A percentile compares a stretch with the other conserved stretches of the same genome.
These are phyloP conservation scores for Teunomyces stri DNA, from an alignment of 805 yeast species.

Conservation along the genomic window DNA sequence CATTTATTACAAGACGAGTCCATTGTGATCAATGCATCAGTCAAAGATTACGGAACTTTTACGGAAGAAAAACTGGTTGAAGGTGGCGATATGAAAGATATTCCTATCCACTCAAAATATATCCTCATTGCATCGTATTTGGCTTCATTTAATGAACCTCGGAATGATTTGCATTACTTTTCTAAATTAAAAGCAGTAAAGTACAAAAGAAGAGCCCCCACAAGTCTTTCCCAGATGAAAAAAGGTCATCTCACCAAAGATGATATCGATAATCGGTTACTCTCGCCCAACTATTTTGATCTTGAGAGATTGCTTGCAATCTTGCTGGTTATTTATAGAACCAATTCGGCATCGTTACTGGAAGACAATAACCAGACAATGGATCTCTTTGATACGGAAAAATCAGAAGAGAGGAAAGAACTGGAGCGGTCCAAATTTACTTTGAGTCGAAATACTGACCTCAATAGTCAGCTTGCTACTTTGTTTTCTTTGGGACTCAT, in stretches of 20 bases:
- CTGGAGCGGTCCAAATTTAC: conserved; percentile 35
- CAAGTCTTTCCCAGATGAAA: conserved; percentile 12
- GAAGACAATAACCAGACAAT: conserved; percentile 17
- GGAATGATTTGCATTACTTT: conserved; percentile 66
- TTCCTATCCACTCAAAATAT: conserved; percentile 63
- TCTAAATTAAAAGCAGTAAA: conserved; percentile 50
- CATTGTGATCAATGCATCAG: conserved; percentile 28
- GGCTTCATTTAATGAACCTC: conserved; percentile 74
- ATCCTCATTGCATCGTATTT: conserved; percentile 78
- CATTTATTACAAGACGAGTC: conserved; percentile 28
- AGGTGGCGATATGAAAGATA: conserved; percentile 34
- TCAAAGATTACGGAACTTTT: conserved; percentile 24
- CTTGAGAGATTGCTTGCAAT: conserved; percentile 81
- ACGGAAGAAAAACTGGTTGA: conserved; percentile 20
- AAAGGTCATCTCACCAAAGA: conserved; percentile 29
- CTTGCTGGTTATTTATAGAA: conserved; percentile 62
- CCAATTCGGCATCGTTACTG: conserved; percentile 30
- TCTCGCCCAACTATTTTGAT: conserved; percentile 73
- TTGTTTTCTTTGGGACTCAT: conserved; percentile 53
- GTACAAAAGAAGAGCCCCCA: conserved; percentile 37
- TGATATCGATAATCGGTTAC: conserved; percentile 56
- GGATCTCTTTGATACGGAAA: conserved; percentile 28
- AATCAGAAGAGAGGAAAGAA: conserved; percentile 33
- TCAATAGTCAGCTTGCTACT: conserved; percentile 59
- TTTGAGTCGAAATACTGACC: conserved; percentile 43